These are phyloP conservation scores for Xylaria bambusicola DNA, from an alignment of 495 filamentous ascomycete genomes.

Conservation along the genomic window DNA sequence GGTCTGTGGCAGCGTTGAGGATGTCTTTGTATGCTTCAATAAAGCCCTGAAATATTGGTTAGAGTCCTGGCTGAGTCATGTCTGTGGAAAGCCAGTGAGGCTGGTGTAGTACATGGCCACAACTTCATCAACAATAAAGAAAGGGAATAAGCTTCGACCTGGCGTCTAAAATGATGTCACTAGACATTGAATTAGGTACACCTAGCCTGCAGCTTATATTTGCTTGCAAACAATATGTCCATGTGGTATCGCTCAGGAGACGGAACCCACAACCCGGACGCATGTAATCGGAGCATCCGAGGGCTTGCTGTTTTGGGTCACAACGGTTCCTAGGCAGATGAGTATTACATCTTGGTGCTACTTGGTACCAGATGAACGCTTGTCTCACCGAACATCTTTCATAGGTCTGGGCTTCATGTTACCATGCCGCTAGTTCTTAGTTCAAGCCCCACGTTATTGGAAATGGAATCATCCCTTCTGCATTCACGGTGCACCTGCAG, in stretches of 20 bases:
- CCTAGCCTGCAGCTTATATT: background rate
- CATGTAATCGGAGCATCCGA: background rate
- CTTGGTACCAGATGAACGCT: background rate
- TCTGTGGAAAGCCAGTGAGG: background rate
- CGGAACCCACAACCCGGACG: background rate
- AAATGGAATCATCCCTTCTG: background rate
- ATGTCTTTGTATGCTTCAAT: constrained; percentile 56
- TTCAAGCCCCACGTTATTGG: background rate
- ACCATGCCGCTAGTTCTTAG: background rate
- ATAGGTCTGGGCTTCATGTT: background rate
- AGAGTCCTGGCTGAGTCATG: background rate
- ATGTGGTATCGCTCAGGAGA: background rate
- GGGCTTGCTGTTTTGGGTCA: background rate
- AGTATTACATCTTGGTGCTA: background rate
- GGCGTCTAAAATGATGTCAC: constrained; percentile 1
- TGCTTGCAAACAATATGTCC: background rate
- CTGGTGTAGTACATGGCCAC: background rate
- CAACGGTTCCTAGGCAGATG: too few species aligned
- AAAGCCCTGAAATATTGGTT: constrained; percentile 41
- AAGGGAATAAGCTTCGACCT: background rate
- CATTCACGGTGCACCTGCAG: background rate
- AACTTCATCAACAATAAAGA: background rate
- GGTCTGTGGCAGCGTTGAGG: constrained; percentile 40
- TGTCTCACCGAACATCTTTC: background rate
- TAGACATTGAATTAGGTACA: background rate